Evolutionary conservation across 2,329 filamentous ascomycete species (phyloP), one percentile per base, ranked within the genome.

Genomic region (Emergomyces pasteurianus): DNA sequence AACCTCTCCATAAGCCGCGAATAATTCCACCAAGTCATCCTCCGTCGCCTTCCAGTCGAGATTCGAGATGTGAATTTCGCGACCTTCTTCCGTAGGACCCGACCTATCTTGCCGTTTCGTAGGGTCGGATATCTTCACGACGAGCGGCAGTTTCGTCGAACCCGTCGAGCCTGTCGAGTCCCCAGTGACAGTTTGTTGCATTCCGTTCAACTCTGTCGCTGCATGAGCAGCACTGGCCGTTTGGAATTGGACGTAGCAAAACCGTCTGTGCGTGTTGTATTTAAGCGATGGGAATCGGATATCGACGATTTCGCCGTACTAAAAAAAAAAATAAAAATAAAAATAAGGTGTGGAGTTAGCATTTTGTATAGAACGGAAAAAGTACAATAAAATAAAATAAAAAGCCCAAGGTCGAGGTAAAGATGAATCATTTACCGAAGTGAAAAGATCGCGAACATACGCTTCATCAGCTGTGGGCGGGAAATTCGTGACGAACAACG

Each of bases 161-260:
- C 10, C 43, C 21, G 21, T 21, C 21, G 43, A 47, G 21, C 8
- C 43, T 12, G 21, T 14, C 10, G 21, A 47, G 21, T 47, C 21
- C 43, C 43, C 43, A 10, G 9, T 10, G 21, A 47, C 43, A 10
- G 5, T 21, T 14, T 95, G 74, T 26, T 85, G 72, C 61, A 81
- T 86, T 31, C 87, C 87, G 69, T 96, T 82, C 56, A 96, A 81
- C 62, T 83, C 77, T 0, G 86, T 87, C 1, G 92, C 92, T 56
- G 83, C 84, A 46, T 84, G 80, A 0, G 91, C 89, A 58, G 83
- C 82, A n/a, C 81, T 80, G 2, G 81, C 74, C 38, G 85, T 84
- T 55, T 85, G 81, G 71, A 96, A 96, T n/a, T 95, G 90, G 7
- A 96, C 81, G 73, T 99, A 99, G 77, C 92, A 96, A 77, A 99